A percentile compares a stretch with the other conserved stretches of the same genome.
Conservation (phyloP, 2,329 filamentous ascomycete species). For the Waltergamsia citrina region DNA sequence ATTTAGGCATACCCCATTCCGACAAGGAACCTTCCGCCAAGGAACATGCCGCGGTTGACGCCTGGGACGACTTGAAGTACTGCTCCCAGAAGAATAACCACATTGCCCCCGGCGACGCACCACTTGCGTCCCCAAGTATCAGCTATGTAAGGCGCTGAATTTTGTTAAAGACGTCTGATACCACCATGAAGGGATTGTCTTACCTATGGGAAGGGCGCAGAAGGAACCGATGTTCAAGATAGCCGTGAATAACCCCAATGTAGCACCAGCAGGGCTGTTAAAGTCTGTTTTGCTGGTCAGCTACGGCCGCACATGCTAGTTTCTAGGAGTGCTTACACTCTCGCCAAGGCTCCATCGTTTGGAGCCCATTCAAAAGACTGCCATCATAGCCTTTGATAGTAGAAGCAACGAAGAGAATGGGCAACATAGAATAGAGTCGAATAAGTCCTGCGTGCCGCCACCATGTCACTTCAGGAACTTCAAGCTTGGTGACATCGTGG, state of each 20-base stretch:
- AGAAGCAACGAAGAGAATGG: neutral
- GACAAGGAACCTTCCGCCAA: neutral
- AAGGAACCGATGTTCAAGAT: neutral
- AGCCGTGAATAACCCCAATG: neutral
- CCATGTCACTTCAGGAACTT: constrained; percentile 1
- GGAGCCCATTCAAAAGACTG: constrained; percentile 1
- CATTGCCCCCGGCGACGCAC: neutral
- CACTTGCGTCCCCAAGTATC: neutral
- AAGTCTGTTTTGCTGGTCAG: neutral
- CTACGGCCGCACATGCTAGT: no score
- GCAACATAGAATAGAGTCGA: neutral
- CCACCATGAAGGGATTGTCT: neutral
- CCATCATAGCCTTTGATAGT: constrained; percentile 2
- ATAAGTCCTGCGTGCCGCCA: neutral
- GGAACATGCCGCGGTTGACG: constrained; percentile 1
- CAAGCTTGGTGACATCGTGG: no score
- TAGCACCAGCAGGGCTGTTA: neutral
- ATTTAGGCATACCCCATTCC: no score
- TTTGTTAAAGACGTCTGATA: neutral
- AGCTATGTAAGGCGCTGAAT: neutral
- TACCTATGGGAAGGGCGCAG: neutral
- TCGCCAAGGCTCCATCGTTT: constrained; percentile 1
- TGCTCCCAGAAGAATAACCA: neutral
- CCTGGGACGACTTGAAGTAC: constrained; percentile 1
- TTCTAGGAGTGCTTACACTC: no score